Evolutionary conservation across 768 basidiomycete genomes (phyloP).

Genomic region (Lentinula boryana): DNA sequence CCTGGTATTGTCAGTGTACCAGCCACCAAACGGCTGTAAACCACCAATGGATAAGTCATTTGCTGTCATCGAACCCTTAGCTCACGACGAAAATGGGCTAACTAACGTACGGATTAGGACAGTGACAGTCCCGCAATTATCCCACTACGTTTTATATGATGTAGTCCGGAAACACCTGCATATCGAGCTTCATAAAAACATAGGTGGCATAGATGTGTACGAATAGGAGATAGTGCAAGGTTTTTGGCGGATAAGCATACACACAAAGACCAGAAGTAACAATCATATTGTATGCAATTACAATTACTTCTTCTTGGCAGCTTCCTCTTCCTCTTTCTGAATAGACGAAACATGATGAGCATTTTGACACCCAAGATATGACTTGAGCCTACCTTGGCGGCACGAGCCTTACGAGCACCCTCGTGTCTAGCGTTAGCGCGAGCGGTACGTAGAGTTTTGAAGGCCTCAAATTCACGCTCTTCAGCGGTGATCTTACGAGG

Average conservation of each 20-base stretch:
- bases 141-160: neutral
- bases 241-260: constrained; percentile 29
- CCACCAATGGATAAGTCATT: no score
- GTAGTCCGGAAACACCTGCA: constrained; percentile 10
- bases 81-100: no score
- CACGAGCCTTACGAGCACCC: constrained; percentile 82
- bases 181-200: constrained; percentile 21
- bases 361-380: neutral
- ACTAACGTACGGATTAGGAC: no score
- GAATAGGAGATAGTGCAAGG: constrained; percentile 18
- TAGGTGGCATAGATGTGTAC: constrained; percentile 22
- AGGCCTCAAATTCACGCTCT: constrained; percentile 88
- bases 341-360: constrained; percentile 14
- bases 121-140: no score
- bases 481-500: constrained; percentile 91
- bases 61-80: no score
- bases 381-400: constrained; percentile 62
- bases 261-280: constrained; percentile 12
- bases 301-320: constrained; percentile 79
- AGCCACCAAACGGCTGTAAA: neutral
- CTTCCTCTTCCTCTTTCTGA: constrained; percentile 89
- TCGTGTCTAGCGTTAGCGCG: constrained; percentile 81
- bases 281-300: constrained; percentile 13
- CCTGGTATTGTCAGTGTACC: neutral
- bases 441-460: constrained; percentile 78